These are phyloP conservation scores for Phyllachora maydis DNA, from an alignment of 2,329 filamentous ascomycete genomes.

Conservation along the genomic window DNA sequence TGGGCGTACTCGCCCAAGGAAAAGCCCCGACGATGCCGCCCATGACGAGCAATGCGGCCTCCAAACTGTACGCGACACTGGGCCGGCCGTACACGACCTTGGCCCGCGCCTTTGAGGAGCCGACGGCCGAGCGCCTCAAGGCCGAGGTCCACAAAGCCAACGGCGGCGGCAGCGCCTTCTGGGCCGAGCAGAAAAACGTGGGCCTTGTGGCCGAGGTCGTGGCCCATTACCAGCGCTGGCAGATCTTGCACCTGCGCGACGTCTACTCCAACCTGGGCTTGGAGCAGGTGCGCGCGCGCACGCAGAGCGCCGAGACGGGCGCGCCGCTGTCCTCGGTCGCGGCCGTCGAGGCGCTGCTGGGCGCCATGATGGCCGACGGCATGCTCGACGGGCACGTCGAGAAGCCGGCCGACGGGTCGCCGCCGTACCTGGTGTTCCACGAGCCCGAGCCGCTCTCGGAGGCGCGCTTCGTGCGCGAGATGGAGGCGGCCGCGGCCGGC, in stretches of 20 bases:
- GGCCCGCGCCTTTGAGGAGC: slow-evolving; percentile 43
- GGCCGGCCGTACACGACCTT: slow-evolving; percentile 53
- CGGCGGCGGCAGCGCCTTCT: slow-evolving; percentile 27
- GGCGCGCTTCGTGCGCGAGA: slow-evolving; percentile 23
- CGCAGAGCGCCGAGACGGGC: slow-evolving; percentile 32
- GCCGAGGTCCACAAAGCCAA: slow-evolving; percentile 46
- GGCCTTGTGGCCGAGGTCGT: slow-evolving; percentile 51
- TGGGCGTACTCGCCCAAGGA: slow-evolving; percentile 52
- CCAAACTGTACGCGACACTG: slow-evolving; percentile 34
- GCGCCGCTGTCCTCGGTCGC: slow-evolving; percentile 17
- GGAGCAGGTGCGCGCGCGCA: slow-evolving; percentile 25
- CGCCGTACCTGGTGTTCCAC: slow-evolving; percentile 29
- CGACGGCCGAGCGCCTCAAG: slow-evolving; percentile 23
- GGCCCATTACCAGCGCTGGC: slow-evolving; percentile 52
- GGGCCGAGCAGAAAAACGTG: slow-evolving; percentile 52
- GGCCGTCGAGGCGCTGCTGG: slow-evolving; percentile 23
- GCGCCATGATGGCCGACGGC: slow-evolving; percentile 31
- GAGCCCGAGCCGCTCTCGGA: slow-evolving; percentile 23
- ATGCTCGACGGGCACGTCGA: slow-evolving; percentile 32
- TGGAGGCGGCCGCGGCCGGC: slow-evolving; percentile 17
- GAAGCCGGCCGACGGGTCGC: slow-evolving; percentile 16
- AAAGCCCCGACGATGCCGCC: slow-evolving; percentile 31
- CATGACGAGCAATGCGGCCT: slow-evolving; percentile 27
- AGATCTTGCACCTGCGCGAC: slow-evolving; percentile 50
- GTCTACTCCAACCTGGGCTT: slow-evolving; percentile 46